Percentiles rank a stretch among this genome's conserved stretches.
These are phyloP conservation scores for Casaregolazyma suthepensis DNA, from an alignment of 1,139 yeast species.

Conservation along the genomic window DNA sequence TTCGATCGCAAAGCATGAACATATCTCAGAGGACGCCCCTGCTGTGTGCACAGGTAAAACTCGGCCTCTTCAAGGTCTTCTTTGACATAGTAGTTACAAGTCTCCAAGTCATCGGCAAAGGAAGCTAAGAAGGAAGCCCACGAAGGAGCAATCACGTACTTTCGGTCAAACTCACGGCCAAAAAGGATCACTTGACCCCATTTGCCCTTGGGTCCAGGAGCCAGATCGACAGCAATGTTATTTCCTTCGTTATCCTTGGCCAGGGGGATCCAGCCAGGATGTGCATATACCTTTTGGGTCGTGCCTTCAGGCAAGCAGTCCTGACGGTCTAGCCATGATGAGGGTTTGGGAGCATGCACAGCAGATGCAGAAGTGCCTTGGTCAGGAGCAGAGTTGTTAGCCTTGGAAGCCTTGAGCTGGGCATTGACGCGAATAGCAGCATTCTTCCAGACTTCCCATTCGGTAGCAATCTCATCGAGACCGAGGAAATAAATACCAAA, in stretches of 20 bases:
- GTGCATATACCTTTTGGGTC: slow-evolving; percentile 70
- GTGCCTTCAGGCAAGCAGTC: slow-evolving; percentile 68
- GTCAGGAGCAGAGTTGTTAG: slow-evolving; percentile 12
- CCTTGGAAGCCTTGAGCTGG: slow-evolving; percentile 16
- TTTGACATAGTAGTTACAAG: slow-evolving; percentile 64
- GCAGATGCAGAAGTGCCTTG: slow-evolving; percentile 8
- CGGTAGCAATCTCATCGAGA: slow-evolving; percentile 63
- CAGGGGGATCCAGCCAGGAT: slow-evolving; percentile 85
- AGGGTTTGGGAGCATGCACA: slow-evolving; percentile 8
- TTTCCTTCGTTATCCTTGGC: slow-evolving; percentile 86
- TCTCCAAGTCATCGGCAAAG: slow-evolving; percentile 79
- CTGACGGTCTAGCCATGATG: slow-evolving; percentile 42
- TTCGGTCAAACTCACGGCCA: slow-evolving; percentile 85
- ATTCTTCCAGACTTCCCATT: slow-evolving; percentile 66
- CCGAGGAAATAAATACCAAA: slow-evolving; percentile 69
- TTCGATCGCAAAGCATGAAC: slow-evolving; percentile 55
- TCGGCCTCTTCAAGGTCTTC: slow-evolving; percentile 60
- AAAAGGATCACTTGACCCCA: slow-evolving; percentile 83
- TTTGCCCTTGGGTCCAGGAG: slow-evolving; percentile 70
- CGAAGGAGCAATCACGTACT: slow-evolving; percentile 68
- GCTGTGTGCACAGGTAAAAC: slow-evolving; percentile 55
- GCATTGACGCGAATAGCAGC: slow-evolving; percentile 42
- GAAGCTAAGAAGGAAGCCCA: slow-evolving; percentile 80
- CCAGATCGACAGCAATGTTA: slow-evolving; percentile 80
- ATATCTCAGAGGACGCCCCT: slow-evolving; percentile 45